These are phyloP conservation scores for Pisolithus albus DNA, from an alignment of 768 basidiomycete species.

Conservation along the genomic window DNA sequence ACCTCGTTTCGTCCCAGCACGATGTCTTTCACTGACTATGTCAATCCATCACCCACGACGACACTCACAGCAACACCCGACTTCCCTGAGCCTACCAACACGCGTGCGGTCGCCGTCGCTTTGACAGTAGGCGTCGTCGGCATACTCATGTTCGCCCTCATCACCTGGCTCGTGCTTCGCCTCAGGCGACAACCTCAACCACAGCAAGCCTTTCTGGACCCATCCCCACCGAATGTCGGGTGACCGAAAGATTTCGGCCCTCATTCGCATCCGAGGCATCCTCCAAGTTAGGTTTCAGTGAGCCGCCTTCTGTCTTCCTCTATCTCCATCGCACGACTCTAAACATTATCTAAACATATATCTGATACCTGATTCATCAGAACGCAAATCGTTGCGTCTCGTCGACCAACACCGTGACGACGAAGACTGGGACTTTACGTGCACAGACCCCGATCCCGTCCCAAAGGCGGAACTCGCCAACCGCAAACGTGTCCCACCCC, in stretches of 20 bases:
- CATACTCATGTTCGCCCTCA: constrained; percentile 17
- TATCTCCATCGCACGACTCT: background rate
- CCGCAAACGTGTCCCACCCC: constrained; percentile 12
- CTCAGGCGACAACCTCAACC: constrained; percentile 12
- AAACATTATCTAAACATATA: no score
- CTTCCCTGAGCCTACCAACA: constrained; percentile 11
- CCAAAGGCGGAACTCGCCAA: background rate
- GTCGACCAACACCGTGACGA: constrained; percentile 11
- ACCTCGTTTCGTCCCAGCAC: background rate
- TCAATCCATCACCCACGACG: constrained; percentile 2
- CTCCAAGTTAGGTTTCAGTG: constrained; percentile 24
- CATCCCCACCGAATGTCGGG: constrained; percentile 1
- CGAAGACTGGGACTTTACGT: constrained; percentile 25
- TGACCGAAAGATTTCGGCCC: constrained; percentile 13
- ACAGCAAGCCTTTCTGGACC: background rate
- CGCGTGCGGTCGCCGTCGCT: constrained; percentile 18
- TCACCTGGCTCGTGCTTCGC: constrained; percentile 21
- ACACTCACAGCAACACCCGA: constrained; percentile 6
- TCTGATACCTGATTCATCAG: constrained; percentile 1
- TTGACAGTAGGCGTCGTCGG: constrained; percentile 22
- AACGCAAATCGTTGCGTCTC: constrained; percentile 21
- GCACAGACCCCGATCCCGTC: constrained; percentile 18
- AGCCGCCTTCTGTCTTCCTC: background rate
- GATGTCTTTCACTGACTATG: constrained; percentile 9
- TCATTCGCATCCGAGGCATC: constrained; percentile 21